phyloP scores from a whole-genome alignment of 306 rosid genomes.

The Vigna nakashimae region DNA sequence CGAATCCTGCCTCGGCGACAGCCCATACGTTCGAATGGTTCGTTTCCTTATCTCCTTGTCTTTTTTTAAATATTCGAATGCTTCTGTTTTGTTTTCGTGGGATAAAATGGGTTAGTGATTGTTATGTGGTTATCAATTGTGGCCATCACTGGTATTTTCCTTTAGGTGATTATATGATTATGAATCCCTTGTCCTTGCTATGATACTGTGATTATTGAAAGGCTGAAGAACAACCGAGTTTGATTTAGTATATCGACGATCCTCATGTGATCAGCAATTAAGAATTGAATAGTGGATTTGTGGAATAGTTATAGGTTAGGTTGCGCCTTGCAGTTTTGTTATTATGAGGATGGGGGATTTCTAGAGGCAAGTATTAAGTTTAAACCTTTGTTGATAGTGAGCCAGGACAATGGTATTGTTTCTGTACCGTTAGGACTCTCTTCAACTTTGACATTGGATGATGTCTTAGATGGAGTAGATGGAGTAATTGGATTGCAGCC shows the following conservation, averaged over 20 bases:
- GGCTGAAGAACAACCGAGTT: background rate
- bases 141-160: background rate
- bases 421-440: no score
- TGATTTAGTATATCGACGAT: constrained; percentile 14
- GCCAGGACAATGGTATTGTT: background rate
- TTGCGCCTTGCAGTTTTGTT: background rate
- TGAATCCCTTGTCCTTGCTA: background rate
- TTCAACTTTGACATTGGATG: no score
- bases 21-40: constrained; percentile 69
- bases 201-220: background rate
- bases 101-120: background rate
- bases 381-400: background rate
- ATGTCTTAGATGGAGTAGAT: no score
- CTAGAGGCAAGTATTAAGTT: background rate
- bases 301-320: background rate
- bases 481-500: no score
- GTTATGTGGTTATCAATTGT: background rate
- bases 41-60: background rate
- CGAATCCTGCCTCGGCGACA: constrained; percentile 67
- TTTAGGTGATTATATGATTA: background rate
- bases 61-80: background rate
- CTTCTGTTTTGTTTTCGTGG: background rate
- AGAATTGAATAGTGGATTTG: background rate
- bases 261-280: background rate
- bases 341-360: background rate